phyloP scores from a whole-genome alignment of 75 land plant genomes.

The Pinus albicaulis region DNA sequence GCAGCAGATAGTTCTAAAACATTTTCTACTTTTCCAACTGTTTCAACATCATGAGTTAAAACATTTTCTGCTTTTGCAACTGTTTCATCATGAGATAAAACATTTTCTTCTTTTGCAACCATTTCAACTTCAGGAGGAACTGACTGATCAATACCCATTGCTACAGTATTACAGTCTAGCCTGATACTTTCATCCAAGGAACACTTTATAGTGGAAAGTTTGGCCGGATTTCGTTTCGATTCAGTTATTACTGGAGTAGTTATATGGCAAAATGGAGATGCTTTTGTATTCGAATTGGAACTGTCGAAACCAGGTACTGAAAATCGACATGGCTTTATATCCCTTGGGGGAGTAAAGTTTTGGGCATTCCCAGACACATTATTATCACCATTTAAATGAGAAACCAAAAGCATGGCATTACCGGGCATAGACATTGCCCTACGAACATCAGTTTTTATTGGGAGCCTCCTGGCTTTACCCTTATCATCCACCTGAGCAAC shows the following conservation, averaged over 20 bases:
- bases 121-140: background rate
- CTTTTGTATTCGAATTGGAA: conserved; percentile 9
- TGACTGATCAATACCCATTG: background rate
- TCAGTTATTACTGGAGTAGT: conserved; percentile 12
- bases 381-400: conserved; percentile 33
- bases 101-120: background rate
- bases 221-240: background rate
- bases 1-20: background rate
- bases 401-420: conserved; percentile 73
- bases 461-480: conserved; percentile 67
- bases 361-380: conserved; percentile 1
- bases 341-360: conserved; percentile 7
- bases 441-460: conserved; percentile 65
- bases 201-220: background rate
- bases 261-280: conserved; percentile 8
- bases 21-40: background rate
- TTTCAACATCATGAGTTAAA: background rate
- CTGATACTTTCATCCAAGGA: conserved; percentile 2
- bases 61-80: background rate
- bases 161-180: background rate
- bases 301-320: background rate
- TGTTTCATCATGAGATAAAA: background rate
- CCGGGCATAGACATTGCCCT: conserved; percentile 81
- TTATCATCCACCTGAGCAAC: conserved; percentile 69
- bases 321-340: background rate